These are phyloP conservation scores for Phytophthora europaea DNA, from an alignment of 352 stramenopile species.

Conservation along the genomic window DNA sequence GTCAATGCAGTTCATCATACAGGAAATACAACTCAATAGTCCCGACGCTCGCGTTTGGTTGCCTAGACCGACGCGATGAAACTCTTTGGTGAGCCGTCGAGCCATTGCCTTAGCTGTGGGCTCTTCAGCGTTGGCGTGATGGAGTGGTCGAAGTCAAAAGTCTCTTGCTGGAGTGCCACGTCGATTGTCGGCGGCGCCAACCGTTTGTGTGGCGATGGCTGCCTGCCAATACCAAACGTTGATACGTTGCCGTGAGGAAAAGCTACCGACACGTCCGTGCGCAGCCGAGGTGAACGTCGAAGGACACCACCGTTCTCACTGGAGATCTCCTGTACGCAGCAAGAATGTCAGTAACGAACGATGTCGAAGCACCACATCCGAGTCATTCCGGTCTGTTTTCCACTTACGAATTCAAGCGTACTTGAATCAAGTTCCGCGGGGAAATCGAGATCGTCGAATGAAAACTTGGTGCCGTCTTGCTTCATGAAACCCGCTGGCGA, in stretches of 20 bases:
- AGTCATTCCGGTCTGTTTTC: background rate
- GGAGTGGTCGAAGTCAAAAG: slow-evolving; percentile 88
- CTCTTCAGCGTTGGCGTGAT: slow-evolving; percentile 91
- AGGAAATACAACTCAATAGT: slow-evolving; percentile 33
- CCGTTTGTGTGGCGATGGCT: slow-evolving; percentile 78
- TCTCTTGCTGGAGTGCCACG: slow-evolving; percentile 82
- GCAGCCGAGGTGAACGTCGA: slow-evolving; percentile 80
- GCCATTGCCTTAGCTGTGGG: slow-evolving; percentile 84
- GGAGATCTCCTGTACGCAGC: slow-evolving; percentile 65
- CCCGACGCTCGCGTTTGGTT: slow-evolving; percentile 4
- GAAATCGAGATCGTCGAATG: slow-evolving; percentile 87
- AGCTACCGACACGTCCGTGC: slow-evolving; percentile 86
- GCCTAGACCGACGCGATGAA: slow-evolving; percentile 85
- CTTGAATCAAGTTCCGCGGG: slow-evolving; percentile 76
- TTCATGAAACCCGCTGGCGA: slow-evolving; percentile 79
- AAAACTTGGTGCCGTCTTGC: slow-evolving; percentile 83
- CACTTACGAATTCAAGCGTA: slow-evolving; percentile 81
- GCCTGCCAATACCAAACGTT: slow-evolving; percentile 53
- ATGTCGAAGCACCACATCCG: background rate
- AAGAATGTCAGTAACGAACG: slow-evolving; percentile 12
- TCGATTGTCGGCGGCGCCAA: slow-evolving; percentile 82
- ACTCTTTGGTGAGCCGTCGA: slow-evolving; percentile 84
- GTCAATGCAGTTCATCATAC: slow-evolving; percentile 35
- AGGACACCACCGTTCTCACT: slow-evolving; percentile 68
- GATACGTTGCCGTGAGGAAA: slow-evolving; percentile 72